Conservation (phyloP, 305 asterid species). For the Coffea humblotiana region DNA sequence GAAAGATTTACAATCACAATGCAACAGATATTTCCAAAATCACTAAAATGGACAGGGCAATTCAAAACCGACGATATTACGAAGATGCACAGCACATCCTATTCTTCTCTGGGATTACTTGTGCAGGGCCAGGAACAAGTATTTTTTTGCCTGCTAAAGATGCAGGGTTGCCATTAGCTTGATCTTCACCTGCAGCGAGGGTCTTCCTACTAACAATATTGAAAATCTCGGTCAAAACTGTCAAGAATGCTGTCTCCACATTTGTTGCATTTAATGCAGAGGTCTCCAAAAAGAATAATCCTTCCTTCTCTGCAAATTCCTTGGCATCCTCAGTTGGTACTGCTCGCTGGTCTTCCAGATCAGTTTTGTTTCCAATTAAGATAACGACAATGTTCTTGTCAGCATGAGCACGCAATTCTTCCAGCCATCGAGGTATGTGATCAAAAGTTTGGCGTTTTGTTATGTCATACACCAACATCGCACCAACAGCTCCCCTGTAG, state of each 20-base stretch:
- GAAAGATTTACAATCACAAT: slow-evolving; percentile 19
- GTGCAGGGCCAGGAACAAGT: slow-evolving; percentile 71
- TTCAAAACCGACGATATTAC: not conserved
- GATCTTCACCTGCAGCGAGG: slow-evolving; percentile 52
- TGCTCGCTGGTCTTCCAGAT: slow-evolving; percentile 66
- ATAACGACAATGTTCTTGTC: slow-evolving; percentile 84
- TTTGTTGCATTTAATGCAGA: slow-evolving; percentile 70
- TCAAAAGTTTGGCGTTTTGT: slow-evolving; percentile 76
- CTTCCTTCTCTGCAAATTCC: slow-evolving; percentile 65
- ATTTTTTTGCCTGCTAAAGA: slow-evolving; percentile 74
- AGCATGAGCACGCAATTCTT: slow-evolving; percentile 75
- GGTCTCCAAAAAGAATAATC: slow-evolving; percentile 65
- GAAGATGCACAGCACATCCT: slow-evolving; percentile 55
- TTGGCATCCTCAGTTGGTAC: slow-evolving; percentile 71
- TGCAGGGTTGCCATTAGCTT: slow-evolving; percentile 51
- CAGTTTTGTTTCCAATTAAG: slow-evolving; percentile 70
- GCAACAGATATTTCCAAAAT: slow-evolving; percentile 7
- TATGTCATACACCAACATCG: slow-evolving; percentile 76
- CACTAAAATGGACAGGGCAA: not conserved
- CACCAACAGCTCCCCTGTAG: slow-evolving; percentile 84
- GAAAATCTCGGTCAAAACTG: slow-evolving; percentile 69
- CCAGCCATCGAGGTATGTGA: slow-evolving; percentile 90
- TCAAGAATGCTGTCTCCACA: slow-evolving; percentile 66
- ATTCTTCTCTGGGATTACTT: slow-evolving; percentile 72
- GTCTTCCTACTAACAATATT: slow-evolving; percentile 69